Evolutionary conservation across 2,329 filamentous ascomycete genomes (phyloP).

Genomic region (Neonectria punicea): DNA sequence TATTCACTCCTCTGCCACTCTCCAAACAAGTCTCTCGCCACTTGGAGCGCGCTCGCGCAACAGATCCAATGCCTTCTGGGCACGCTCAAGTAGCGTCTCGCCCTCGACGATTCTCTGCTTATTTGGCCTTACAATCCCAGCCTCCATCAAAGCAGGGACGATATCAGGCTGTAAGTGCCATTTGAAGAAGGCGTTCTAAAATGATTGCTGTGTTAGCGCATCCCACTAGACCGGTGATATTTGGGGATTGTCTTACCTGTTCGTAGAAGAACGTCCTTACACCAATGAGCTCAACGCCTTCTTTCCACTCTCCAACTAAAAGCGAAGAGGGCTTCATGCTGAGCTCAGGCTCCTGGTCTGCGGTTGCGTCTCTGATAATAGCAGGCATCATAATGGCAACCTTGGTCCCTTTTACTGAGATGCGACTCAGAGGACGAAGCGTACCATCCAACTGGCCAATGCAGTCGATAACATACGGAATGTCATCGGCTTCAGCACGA

Average conservation of each 20-base stretch:
- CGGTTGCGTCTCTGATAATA: slow-evolving; percentile 63
- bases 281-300: slow-evolving; percentile 61
- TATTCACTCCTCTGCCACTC: neutral
- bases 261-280: slow-evolving; percentile 55
- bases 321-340: slow-evolving; percentile 60
- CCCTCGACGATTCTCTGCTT: slow-evolving; percentile 55
- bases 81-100: slow-evolving; percentile 50
- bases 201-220: slow-evolving; percentile 9
- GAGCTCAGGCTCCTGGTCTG: slow-evolving; percentile 61
- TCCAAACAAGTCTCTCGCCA: neutral
- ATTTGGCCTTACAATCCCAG: slow-evolving; percentile 54
- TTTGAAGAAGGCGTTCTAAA: slow-evolving; percentile 65
- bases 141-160: slow-evolving; percentile 58
- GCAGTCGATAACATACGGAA: slow-evolving; percentile 65
- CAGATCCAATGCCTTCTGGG: slow-evolving; percentile 49
- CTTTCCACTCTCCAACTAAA: slow-evolving; percentile 57
- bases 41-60: neutral
- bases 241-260: slow-evolving; percentile 27
- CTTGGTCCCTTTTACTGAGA: slow-evolving; percentile 60
- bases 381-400: slow-evolving; percentile 71
- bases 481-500: slow-evolving; percentile 35
- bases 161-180: slow-evolving; percentile 65
- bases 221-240: neutral
- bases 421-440: slow-evolving; percentile 58
- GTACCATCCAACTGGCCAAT: slow-evolving; percentile 62